Conservation (phyloP, 805 yeast genomes). For the Wickerhamiella vanderwaltii region DNA sequence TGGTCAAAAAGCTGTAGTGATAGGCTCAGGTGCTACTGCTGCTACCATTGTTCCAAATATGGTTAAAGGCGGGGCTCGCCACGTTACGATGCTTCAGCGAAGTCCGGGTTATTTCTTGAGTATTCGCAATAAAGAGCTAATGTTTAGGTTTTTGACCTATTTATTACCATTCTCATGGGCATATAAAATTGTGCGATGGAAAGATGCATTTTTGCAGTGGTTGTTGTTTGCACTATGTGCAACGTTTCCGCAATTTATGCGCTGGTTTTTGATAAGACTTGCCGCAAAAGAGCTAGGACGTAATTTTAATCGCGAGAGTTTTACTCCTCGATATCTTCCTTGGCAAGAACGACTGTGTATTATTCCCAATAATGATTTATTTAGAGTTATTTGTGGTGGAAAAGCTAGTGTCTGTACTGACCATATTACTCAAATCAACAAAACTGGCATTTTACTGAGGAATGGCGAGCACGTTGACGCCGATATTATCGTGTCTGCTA, state of each 20-base stretch:
- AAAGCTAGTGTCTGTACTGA: not conserved
- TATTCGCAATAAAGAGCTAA: not conserved
- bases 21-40: conserved; percentile 6
- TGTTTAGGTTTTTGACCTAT: not conserved
- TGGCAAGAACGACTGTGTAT: conserved; percentile 8
- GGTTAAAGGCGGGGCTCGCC: conserved; percentile 3
- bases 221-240: not conserved
- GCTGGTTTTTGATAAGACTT: not conserved
- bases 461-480: conserved; percentile 1
- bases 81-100: conserved; percentile 7
- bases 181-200: not conserved
- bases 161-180: conserved; percentile 3
- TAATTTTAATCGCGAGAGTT: not conserved
- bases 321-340: conserved; percentile 1
- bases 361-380: conserved; percentile 5
- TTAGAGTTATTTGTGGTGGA: not conserved
- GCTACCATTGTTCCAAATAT: conserved; percentile 1
- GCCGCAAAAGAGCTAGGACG: not conserved
- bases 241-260: not conserved
- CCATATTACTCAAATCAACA: conserved; percentile 1
- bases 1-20: conserved; percentile 1
- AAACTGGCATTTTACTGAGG: not conserved
- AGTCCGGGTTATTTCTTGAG: not conserved
- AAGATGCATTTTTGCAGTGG: not conserved
- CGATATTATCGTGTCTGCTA: conserved; percentile 4